Evolutionary conservation across 352 stramenopile species (phyloP), one percentile per base, ranked within the genome.

Genomic region (Phytopythium boreale): DNA sequence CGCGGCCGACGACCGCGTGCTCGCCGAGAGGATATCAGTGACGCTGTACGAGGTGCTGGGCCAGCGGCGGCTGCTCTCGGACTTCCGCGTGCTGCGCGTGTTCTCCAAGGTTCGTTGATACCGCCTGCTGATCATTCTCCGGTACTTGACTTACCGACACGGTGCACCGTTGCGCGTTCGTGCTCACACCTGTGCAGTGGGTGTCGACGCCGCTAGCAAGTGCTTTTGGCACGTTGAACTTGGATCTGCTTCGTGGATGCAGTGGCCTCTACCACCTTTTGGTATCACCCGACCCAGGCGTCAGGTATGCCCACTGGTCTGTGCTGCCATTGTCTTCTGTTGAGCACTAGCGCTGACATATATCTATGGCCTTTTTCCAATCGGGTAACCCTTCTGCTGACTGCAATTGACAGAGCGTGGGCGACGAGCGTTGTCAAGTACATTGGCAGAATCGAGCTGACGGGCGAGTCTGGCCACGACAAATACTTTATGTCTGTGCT

Each of bases 31-130:
- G 14, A 43, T 77, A 44, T 71, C 76, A n/a, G 75, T 76, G 27
- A 75, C 83, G 26, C 61, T 96, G 20, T 95, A 93, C 44, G 88
- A 96, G 68, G 68, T 96, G 29, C 74, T 96, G 19, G 90, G 67
- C 58, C 72, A 93, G 56, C 79, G 85, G 10, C 72, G 88, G 31
- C 71, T 96, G 27, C 83, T 89, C 41, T 93, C 84, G 10, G 88
- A 96, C 57, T 92, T 92, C 57, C 86, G 88, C 2, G 76, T 95
- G 61, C 61, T 96, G 44, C 77, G 85, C 36, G 75, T 92, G 12
- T 59, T 96, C 26, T 83, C 86, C 56, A 93, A 84, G 63, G 82
- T 89, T 31, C 7, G 56, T 59, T 14, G 9, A 15, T n/a, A 14
- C 8, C 31, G 26, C 52, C 20, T 9, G 15, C 46, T 47, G 9